Conservation (phyloP, 2,329 filamentous ascomycete genomes). For the Sporothrix luriei region DNA sequence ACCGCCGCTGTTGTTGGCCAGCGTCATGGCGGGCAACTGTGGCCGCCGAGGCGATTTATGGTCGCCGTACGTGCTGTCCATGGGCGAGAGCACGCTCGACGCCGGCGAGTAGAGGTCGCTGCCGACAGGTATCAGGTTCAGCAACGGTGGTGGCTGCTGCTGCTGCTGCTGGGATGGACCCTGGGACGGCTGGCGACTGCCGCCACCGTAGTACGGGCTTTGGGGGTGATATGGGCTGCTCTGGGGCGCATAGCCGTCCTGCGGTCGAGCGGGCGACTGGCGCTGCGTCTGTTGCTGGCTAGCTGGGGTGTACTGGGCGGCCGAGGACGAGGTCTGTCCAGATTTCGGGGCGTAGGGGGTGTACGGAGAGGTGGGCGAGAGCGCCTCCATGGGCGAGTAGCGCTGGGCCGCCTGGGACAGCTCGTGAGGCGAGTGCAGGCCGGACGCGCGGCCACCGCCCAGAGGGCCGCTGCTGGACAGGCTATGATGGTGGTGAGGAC, state of each 20-base stretch:
- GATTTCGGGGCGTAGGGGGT: constrained; percentile 67
- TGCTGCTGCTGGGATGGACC: constrained; percentile 34
- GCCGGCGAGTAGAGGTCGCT: constrained; percentile 63
- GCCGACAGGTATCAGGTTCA: constrained; percentile 62
- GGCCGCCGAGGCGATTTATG: constrained; percentile 59
- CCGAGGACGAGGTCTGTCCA: constrained; percentile 51
- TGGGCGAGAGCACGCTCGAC: constrained; percentile 64
- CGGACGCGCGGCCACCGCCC: constrained; percentile 44
- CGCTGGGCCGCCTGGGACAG: constrained; percentile 82
- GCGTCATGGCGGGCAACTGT: constrained; percentile 39
- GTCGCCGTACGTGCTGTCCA: constrained; percentile 67
- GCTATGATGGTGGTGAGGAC: constrained; percentile 76
- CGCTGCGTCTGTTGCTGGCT: constrained; percentile 45
- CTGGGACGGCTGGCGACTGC: constrained; percentile 47
- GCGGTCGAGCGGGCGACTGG: constrained; percentile 75
- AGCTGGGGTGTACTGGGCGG: constrained; percentile 27
- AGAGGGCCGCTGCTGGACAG: constrained; percentile 53
- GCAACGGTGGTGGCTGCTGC: constrained; percentile 49
- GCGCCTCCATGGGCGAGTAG: constrained; percentile 93
- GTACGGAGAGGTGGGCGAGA: constrained; percentile 81
- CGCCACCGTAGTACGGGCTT: constrained; percentile 59
- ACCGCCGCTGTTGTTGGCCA: constrained; percentile 31
- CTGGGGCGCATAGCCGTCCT: constrained; percentile 57
- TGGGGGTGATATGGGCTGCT: constrained; percentile 44
- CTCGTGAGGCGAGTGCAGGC: constrained; percentile 72